phyloP scores from a whole-genome alignment of 1,139 yeast genomes.

The Debaryomyces subglobosus region DNA sequence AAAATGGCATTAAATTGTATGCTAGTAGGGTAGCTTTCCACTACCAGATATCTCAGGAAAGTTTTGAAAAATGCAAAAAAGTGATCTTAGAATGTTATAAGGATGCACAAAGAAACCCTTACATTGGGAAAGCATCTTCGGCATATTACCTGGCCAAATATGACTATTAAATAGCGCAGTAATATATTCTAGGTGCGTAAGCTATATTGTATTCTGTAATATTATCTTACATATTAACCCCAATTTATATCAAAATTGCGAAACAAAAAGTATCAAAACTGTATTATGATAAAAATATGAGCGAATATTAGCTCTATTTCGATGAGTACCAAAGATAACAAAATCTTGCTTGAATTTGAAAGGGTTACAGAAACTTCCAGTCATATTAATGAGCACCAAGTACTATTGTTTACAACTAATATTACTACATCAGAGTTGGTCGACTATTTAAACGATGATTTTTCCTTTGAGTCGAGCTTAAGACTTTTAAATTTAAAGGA shows the following conservation, averaged over 20 bases:
- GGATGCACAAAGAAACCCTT: neutral
- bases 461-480: conserved; percentile 34
- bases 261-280: neutral
- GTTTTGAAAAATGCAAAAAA: conserved; percentile 32
- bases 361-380: neutral
- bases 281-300: neutral
- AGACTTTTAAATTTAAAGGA: conserved; percentile 38
- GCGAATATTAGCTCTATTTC: neutral
- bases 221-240: neutral
- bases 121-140: neutral
- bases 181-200: neutral
- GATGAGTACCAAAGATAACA: neutral
- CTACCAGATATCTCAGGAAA: conserved; percentile 39
- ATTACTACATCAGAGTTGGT: conserved; percentile 16
- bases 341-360: conserved; percentile 5
- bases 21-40: conserved; percentile 43
- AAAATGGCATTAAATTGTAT: conserved; percentile 31
- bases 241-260: neutral
- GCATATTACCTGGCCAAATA: conserved; percentile 1
- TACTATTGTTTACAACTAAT: conserved; percentile 22
- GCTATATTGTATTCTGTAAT: neutral
- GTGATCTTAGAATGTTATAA: conserved; percentile 32
- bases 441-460: conserved; percentile 33
- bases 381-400: neutral
- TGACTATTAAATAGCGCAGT: neutral